Base-by-base conservation (phyloP, 139 green algal genomes). In the Chlorella sp. region DNA sequence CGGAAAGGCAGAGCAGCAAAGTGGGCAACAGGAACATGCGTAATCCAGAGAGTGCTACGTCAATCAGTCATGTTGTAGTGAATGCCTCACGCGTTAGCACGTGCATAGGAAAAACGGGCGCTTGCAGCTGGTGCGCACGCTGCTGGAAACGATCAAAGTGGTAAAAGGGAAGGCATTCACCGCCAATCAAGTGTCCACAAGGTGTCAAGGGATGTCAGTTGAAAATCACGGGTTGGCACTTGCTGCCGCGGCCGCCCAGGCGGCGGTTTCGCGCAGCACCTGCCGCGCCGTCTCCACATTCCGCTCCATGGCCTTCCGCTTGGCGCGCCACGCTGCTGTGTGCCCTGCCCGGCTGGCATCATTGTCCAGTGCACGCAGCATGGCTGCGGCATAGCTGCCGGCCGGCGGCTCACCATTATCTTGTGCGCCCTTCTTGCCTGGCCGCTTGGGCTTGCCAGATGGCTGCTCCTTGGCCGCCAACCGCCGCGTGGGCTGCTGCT, bases 331-430 rank as follows among this genome's bases (percentile, higher is more conserved):
- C 26, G 54, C 76, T 16, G 76, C 76, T 13, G 36, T 54, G 54
- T 82, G 76, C 26, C 54, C 76, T 36, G 76, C 76, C 13, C 32
- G 14, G 36, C 32, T 40, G 9, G 36, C 76, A 4, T 40, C 54
- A 6, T 62, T 20, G 38, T 82, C 76, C 32, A 82, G 69, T 0
- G 76, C 54, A 22, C 11, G 38, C 76, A 82, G 56, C 56, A 82
- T 5, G 6, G 76, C 76, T 7, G 76, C 76, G 20, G 76, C 36
- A 51, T 82, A 82, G 76, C 54, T 82, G 76, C 76, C 76, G 14
- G 51, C 17, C 2, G 51, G 44, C 34, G 76, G 76, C 76, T 26
- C 34, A 28, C 69, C 67, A 24, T 16, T 60, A 2, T 20, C 16
- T 24, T 60, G 51, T 20, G 13, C 13, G 2, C 51, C 51, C 51